These are phyloP conservation scores for Aspergillus taichungensis DNA, from an alignment of 495 filamentous ascomycete genomes.

Conservation along the genomic window DNA sequence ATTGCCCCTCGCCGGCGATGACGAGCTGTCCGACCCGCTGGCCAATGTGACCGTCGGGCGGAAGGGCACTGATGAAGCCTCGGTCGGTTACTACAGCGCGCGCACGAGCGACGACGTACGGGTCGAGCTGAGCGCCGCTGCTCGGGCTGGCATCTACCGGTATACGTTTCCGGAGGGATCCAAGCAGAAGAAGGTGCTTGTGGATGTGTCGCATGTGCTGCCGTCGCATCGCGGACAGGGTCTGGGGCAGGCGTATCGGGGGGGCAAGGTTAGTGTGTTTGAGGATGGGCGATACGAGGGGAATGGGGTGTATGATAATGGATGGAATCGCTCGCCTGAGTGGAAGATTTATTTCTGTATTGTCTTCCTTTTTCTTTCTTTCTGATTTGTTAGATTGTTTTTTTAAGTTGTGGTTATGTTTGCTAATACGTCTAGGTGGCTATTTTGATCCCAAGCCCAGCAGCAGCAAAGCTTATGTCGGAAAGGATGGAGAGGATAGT, in stretches of 20 bases:
- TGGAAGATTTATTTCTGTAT: conserved; percentile 64
- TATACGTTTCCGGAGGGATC: conserved; percentile 47
- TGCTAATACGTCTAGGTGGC: conserved; percentile 29
- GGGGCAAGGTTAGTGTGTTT: conserved; percentile 49
- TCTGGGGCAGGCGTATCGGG: conserved; percentile 55
- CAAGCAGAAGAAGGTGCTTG: conserved; percentile 42
- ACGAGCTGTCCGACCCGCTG: conserved; percentile 43
- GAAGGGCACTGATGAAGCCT: conserved; percentile 39
- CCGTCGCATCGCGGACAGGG: conserved; percentile 51
- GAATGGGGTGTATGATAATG: conserved; percentile 54
- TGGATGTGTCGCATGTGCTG: conserved; percentile 66
- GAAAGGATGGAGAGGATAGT: conserved; percentile 19
- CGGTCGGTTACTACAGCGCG: conserved; percentile 59
- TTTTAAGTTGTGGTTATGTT: neutral
- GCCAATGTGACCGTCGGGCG: conserved; percentile 45
- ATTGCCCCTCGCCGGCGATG: conserved; percentile 47
- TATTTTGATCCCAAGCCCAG: conserved; percentile 44
- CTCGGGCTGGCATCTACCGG: conserved; percentile 54
- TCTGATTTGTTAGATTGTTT: neutral
- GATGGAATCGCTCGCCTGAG: conserved; percentile 49
- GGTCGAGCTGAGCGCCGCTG: conserved; percentile 52
- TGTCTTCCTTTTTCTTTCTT: neutral
- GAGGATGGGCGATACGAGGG: conserved; percentile 53
- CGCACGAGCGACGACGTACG: conserved; percentile 42
- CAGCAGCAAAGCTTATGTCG: conserved; percentile 23